phyloP scores from a whole-genome alignment of 371 early-diverging fungal species.

The Dinochytrium kinnereticum region DNA sequence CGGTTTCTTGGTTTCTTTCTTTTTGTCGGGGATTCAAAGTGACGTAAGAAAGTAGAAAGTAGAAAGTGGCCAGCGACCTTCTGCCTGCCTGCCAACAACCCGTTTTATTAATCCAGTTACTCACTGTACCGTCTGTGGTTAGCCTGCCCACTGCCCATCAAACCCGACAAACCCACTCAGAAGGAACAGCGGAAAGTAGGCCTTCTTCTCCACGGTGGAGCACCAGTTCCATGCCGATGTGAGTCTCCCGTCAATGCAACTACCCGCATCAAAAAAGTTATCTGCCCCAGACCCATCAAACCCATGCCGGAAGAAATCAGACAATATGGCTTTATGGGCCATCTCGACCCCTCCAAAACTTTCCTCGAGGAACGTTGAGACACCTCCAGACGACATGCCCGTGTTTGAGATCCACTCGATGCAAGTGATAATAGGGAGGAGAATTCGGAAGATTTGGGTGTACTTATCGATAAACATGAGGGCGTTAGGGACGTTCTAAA shows the following conservation, averaged over 20 bases:
- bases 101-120: not conserved
- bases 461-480: constrained; percentile 95
- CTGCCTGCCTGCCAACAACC: too few species aligned
- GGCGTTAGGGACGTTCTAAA: constrained; percentile 67
- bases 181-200: constrained; percentile 88
- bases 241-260: constrained; percentile 96
- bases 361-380: constrained; percentile 67
- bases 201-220: constrained; percentile 91
- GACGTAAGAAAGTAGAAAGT: too few species aligned
- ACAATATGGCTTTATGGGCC: constrained; percentile 74
- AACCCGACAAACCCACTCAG: constrained; percentile 74
- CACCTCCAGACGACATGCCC: constrained; percentile 53
- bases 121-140: not conserved
- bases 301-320: constrained; percentile 93
- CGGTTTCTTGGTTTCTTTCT: not conserved
- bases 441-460: constrained; percentile 92
- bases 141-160: constrained; percentile 49
- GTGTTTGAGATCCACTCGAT: constrained; percentile 70
- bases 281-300: constrained; percentile 97
- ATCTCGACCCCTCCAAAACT: constrained; percentile 70
- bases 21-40: too few species aligned
- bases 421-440: constrained; percentile 83
- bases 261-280: constrained; percentile 74
- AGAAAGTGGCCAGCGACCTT: too few species aligned
- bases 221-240: constrained; percentile 94